Evolutionary conservation across 768 basidiomycete species (phyloP), one percentile per base, ranked within the genome.

Genomic region (Scleroderma bovista): DNA sequence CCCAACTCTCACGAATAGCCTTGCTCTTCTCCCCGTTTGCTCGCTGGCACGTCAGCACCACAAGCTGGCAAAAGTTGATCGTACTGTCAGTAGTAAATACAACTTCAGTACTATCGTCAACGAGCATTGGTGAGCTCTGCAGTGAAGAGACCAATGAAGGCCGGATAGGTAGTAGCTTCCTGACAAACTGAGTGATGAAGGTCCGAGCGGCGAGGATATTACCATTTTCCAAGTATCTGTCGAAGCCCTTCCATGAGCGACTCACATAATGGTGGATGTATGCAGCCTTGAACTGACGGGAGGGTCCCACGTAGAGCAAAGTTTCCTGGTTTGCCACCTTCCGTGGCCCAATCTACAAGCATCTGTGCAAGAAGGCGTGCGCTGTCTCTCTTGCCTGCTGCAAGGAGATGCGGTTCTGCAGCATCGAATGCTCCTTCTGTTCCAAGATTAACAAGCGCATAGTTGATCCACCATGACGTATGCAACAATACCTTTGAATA

Each of bases 151-250:
- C 58, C 50, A 74, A 53, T 36, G 69, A 63, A 11, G 76, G 72
- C 48, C 77, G 64, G 16, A 74, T 67, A 17, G 74, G 61, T 41
- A 84, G 72, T 6, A 89, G 70, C 50, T 80, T 78, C 44, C 84
- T 75, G 43, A 85, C 75, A 65, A 88, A 92, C 44, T 84, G 80
- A n/a, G 77, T 73, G 63, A 95, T 84, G 75, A 97, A 96, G n/a
- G 86, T 81, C n/a, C 83, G 81, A 3, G 95, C 90, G 4, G 89
- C 89, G n/a, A 92, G 80, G 60, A 99, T 86, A 55, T 93, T 93
- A 15, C 91, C 90, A 47, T 92, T 89, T 53, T 78, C 79, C 20
- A 93, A 73, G 60, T 88, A 89, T 50, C 88, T 90, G 59, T 15
- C 32, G 36, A 44, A 50, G 24, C 43, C 22, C 19, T 22, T 62